Evolutionary conservation across 305 asterid genomes (phyloP), one percentile per base, ranked within the genome.

Genomic region (Fraxinus baroniana): DNA sequence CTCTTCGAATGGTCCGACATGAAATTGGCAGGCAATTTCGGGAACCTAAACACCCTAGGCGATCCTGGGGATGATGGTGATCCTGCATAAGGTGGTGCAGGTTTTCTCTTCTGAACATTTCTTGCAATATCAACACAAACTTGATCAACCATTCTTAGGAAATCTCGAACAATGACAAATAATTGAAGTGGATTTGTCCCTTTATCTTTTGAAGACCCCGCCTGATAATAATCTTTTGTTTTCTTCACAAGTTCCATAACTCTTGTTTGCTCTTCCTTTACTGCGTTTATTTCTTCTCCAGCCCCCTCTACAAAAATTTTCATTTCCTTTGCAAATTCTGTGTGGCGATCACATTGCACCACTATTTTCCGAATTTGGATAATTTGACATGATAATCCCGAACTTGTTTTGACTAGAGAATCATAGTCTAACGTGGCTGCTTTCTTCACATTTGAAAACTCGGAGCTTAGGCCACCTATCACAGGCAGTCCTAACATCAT

Each of bases 401-500:
- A 36, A 83, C 77, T 84, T 4, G 97, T 84, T 85, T 88, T 91
- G 0, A 83, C 84, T 3, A 94, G 87, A 7, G 77, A 35, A 26
- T 96, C 96, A 1, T 90, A 89, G 81, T 94, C 98, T 20, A 93
- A 80, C 1, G 81, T n/a, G 0, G 99, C 98, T 4, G 98, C 94
- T 83, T 87, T 96, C 83, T 91, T 94, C 74, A 92, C 96, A 76
- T 90, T 91, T 20, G 88, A 83, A 74, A 96, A 93, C 80, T 93
- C 97, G 8, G 91, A 78, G 82, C 99, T 93, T 15, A 96, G 84
- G 18, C 99, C 99, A 1, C 98, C 97, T 1, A 96, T 89, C 2
- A 92, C 81, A 0, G 99, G 98, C 79, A 96, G 83, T 0, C 99
- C 98, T n/a, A 92, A 98, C 91, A 86, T 91, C 90, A 91, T 92